phyloP scores from a whole-genome alignment of 306 rosid genomes.

The Vachellia pachyceras region DNA sequence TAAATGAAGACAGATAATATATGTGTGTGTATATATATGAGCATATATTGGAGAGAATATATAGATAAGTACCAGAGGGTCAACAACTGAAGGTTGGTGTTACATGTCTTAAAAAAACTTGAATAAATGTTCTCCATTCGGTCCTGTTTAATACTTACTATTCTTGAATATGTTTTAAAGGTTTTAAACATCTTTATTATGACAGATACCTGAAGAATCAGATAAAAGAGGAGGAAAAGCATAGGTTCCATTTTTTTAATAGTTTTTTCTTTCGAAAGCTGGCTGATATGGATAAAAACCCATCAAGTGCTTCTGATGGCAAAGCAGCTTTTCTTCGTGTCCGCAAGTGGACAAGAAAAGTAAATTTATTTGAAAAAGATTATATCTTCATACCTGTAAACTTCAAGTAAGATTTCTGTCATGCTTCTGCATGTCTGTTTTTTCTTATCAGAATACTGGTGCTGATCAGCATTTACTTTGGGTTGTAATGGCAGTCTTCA shows the following conservation, averaged over 20 bases:
- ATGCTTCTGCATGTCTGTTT: conserved; percentile 19
- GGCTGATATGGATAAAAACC: conserved; percentile 81
- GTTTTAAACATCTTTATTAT: conserved; percentile 28
- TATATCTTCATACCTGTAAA: conserved; percentile 87
- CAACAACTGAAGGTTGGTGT: not conserved
- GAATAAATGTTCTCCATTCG: not conserved
- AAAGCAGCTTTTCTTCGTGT: conserved; percentile 84
- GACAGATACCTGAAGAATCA: conserved; percentile 76
- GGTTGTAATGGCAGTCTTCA: conserved; percentile 61
- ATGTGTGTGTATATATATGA: conserved; percentile 5
- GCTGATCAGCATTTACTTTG: conserved; percentile 40
- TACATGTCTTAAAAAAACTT: not conserved
- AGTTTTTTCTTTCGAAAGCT: conserved; percentile 87
- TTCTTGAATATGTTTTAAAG: not conserved
- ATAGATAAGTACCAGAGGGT: not conserved
- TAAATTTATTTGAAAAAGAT: conserved; percentile 79
- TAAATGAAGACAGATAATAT: conserved; percentile 9
- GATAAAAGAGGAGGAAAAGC: conserved; percentile 58
- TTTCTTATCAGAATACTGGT: conserved; percentile 32
- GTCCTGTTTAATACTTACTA: not conserved
- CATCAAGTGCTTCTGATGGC: conserved; percentile 67
- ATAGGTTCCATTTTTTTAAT: conserved; percentile 74
- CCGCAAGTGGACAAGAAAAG: conserved; percentile 88
- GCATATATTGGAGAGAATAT: conserved; percentile 1
- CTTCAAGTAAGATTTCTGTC: conserved; percentile 66